These are phyloP conservation scores for Pisolithus microcarpus DNA, from an alignment of 768 basidiomycete species.

Conservation along the genomic window DNA sequence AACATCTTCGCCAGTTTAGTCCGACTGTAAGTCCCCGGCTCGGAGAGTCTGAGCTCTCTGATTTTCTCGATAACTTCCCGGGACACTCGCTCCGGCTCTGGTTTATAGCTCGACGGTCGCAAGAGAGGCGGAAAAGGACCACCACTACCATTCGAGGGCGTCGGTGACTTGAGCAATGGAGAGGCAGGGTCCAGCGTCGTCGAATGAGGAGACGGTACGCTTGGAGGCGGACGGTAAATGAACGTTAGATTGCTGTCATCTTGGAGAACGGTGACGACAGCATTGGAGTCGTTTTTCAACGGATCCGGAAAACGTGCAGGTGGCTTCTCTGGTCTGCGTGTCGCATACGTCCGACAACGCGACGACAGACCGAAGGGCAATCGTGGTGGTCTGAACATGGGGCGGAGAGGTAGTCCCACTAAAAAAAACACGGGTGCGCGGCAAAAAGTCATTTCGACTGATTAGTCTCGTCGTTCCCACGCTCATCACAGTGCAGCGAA, in stretches of 20 bases:
- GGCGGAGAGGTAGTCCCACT: background rate
- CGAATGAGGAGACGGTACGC: constrained; percentile 66
- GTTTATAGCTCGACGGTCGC: constrained; percentile 33
- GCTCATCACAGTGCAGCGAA: background rate
- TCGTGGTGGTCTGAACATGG: constrained; percentile 18
- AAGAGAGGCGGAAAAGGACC: constrained; percentile 42
- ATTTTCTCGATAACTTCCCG: constrained; percentile 51
- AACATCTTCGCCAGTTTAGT: constrained; percentile 70
- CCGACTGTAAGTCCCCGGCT: constrained; percentile 57
- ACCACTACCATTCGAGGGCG: constrained; percentile 9
- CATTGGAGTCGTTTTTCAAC: constrained; percentile 44
- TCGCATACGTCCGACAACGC: constrained; percentile 36
- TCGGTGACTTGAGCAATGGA: constrained; percentile 49
- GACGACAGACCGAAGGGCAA: constrained; percentile 13
- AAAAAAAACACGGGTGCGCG: background rate
- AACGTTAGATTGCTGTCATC: constrained; percentile 58
- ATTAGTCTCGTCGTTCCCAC: background rate
- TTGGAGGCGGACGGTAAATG: constrained; percentile 79
- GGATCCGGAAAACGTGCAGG: constrained; percentile 56
- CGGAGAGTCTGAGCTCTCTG: constrained; percentile 44
- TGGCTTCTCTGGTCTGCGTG: constrained; percentile 32
- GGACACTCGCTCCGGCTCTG: constrained; percentile 36
- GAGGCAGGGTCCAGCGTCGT: constrained; percentile 64
- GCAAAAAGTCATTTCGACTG: background rate
- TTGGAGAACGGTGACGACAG: constrained; percentile 41